Evolutionary conservation across 768 basidiomycete genomes (phyloP).

Genomic region (Cyclocybe cylindracea): DNA sequence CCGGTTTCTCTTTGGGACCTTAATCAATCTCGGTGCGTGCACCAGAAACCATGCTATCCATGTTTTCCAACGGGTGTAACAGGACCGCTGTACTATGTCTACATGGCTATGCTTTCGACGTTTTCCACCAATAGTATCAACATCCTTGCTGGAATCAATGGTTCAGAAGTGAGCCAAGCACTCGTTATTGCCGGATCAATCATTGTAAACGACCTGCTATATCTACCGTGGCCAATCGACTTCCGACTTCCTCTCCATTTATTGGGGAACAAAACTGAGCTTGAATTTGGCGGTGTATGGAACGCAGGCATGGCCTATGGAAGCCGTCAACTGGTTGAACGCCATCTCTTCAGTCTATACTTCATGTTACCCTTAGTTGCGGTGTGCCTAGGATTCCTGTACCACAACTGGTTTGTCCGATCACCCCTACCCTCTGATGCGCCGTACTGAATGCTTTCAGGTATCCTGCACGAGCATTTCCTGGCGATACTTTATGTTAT

Average conservation of each 20-base stretch:
- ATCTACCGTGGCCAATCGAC: conserved; percentile 85
- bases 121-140: conserved; percentile 99
- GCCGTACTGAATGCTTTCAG: conserved; percentile 40
- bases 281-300: conserved; percentile 79
- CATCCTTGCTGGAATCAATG: conserved; percentile 97
- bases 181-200: conserved; percentile 91
- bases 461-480: conserved; percentile 95
- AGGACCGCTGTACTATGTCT: conserved; percentile 96
- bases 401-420: conserved; percentile 87
- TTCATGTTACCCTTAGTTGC: conserved; percentile 96
- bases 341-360: conserved; percentile 95
- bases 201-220: conserved; percentile 88
- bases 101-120: conserved; percentile 94
- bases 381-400: conserved; percentile 87
- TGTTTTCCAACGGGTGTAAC: not conserved
- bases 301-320: conserved; percentile 86
- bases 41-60: not conserved
- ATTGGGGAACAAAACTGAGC: conserved; percentile 62
- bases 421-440: not conserved
- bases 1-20: conserved; percentile 67
- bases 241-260: conserved; percentile 74
- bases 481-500: conserved; percentile 97
- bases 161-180: conserved; percentile 92
- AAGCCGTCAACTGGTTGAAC: conserved; percentile 82
- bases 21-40: conserved; percentile 83